Conservation (phyloP, 2,329 filamentous ascomycete species). For the Chaetomium globosum region DNA sequence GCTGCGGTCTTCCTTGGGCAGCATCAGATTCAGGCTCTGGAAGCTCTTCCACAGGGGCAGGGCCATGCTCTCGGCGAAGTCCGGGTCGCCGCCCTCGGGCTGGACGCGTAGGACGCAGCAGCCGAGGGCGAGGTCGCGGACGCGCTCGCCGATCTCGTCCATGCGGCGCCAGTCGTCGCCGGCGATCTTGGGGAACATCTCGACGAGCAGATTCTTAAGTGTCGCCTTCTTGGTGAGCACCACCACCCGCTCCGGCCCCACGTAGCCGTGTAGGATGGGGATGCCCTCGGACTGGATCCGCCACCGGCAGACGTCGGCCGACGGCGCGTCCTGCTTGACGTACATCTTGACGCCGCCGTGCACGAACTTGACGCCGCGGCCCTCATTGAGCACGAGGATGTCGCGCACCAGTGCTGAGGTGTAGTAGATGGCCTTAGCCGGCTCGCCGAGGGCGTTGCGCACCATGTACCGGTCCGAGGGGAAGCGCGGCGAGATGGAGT, state of each 20-base stretch:
- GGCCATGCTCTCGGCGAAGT: slow-evolving; percentile 76
- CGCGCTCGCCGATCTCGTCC: slow-evolving; percentile 83
- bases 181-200: slow-evolving; percentile 93
- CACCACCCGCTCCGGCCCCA: slow-evolving; percentile 76
- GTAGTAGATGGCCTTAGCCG: slow-evolving; percentile 96
- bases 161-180: slow-evolving; percentile 73
- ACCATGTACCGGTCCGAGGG: slow-evolving; percentile 93
- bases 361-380: slow-evolving; percentile 89
- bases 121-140: slow-evolving; percentile 79
- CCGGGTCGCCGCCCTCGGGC: slow-evolving; percentile 63
- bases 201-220: slow-evolving; percentile 77
- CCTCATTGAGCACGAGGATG: slow-evolving; percentile 85
- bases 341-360: slow-evolving; percentile 99
- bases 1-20: slow-evolving; percentile 92
- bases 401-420: slow-evolving; percentile 81
- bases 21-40: slow-evolving; percentile 91
- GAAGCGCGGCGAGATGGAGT: slow-evolving; percentile 80
- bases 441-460: slow-evolving; percentile 84
- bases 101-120: slow-evolving; percentile 89
- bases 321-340: slow-evolving; percentile 93
- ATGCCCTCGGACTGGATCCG: slow-evolving; percentile 94
- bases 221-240: slow-evolving; percentile 76
- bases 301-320: slow-evolving; percentile 85
- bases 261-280: slow-evolving; percentile 86
- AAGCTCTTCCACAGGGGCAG: slow-evolving; percentile 93